These are phyloP conservation scores for Medicago lupulina DNA, from an alignment of 306 rosid genomes.

Conservation along the genomic window DNA sequence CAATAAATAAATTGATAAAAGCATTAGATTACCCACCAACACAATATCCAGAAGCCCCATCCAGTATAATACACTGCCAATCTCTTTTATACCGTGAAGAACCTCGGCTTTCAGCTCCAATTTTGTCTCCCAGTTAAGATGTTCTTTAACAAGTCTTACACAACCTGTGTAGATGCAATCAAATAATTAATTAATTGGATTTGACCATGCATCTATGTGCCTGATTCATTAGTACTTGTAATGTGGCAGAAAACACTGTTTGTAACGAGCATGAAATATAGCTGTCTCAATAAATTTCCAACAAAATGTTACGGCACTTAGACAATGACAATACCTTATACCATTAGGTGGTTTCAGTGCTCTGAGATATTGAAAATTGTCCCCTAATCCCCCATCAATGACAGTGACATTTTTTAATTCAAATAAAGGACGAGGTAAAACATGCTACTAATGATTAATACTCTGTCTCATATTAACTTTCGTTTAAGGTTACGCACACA, in stretches of 20 bases:
- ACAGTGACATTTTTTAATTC: slow-evolving; percentile 2
- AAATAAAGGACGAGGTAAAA: slow-evolving; percentile 13
- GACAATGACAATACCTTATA: neutral
- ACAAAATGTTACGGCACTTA: slow-evolving; percentile 14
- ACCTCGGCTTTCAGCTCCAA: slow-evolving; percentile 87
- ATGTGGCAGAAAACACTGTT: slow-evolving; percentile 5
- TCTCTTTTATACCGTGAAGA: slow-evolving; percentile 94
- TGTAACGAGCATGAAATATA: slow-evolving; percentile 26
- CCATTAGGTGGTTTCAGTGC: slow-evolving; percentile 20
- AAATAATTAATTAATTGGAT: slow-evolving; percentile 36
- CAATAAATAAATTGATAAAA: slow-evolving; percentile 33
- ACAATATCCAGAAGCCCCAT: slow-evolving; percentile 95
- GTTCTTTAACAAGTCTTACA: slow-evolving; percentile 88
- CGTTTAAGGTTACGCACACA: neutral
- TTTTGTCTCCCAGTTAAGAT: slow-evolving; percentile 89
- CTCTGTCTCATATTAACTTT: neutral
- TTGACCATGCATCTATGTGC: slow-evolving; percentile 23
- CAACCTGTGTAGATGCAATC: slow-evolving; percentile 65
- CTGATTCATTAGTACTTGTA: slow-evolving; percentile 1
- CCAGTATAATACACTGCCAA: slow-evolving; percentile 95
- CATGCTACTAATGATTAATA: slow-evolving; percentile 15
- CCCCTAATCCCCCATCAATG: neutral
- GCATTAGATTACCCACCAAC: slow-evolving; percentile 68
- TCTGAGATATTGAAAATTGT: slow-evolving; percentile 32
- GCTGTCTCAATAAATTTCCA: slow-evolving; percentile 11